These are phyloP conservation scores for Rhizopus stolonifer DNA, from an alignment of 371 early-diverging fungal genomes.

Conservation along the genomic window DNA sequence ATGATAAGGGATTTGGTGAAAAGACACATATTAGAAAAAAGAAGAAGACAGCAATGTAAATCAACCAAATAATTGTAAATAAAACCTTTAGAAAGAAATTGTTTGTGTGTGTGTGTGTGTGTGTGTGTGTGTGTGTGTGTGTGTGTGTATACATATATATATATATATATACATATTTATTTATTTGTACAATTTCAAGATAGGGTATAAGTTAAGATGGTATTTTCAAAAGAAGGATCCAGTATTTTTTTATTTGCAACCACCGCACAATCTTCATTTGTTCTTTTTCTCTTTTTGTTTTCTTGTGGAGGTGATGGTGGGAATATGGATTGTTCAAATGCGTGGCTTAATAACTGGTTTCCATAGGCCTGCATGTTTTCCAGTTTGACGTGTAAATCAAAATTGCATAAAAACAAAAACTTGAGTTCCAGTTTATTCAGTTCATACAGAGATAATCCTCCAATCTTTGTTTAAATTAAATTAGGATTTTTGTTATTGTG, in stretches of 20 bases:
- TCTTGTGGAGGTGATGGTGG: not conserved
- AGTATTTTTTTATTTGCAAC: not conserved
- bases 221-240: no score
- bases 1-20: conserved; percentile 74
- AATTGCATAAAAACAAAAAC: conserved; percentile 81
- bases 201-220: not conserved
- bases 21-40: conserved; percentile 61
- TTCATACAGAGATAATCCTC: conserved; percentile 81
- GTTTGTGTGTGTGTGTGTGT: no score
- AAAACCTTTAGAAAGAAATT: no score
- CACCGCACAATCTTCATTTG: not conserved
- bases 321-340: conserved; percentile 3
- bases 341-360: conserved; percentile 49
- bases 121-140: no score
- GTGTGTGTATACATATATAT: no score
- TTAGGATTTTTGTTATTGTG: not conserved
- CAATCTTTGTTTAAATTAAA: conserved; percentile 55
- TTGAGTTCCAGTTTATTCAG: conserved; percentile 89
- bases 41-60: conserved; percentile 37
- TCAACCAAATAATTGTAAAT: not conserved
- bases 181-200: no score
- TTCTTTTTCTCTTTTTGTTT: not conserved
- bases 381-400: conserved; percentile 72
- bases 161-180: no score
- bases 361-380: conserved; percentile 74